These are phyloP conservation scores for Suillus americanus DNA, from an alignment of 768 basidiomycete species.

Conservation along the genomic window DNA sequence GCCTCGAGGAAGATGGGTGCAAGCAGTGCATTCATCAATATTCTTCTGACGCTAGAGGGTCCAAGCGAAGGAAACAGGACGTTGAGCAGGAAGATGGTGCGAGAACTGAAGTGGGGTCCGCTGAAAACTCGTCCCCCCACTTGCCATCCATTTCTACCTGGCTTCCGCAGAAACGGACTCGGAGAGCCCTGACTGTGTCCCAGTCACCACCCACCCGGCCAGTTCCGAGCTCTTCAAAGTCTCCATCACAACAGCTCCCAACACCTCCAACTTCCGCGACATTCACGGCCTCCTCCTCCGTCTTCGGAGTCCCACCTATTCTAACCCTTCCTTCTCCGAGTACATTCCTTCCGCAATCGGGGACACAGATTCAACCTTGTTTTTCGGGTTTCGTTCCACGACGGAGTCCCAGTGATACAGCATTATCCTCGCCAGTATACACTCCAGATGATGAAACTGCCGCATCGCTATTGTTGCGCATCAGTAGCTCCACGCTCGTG, in stretches of 20 bases:
- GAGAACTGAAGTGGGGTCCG: neutral
- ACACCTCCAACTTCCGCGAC: slow-evolving; percentile 59
- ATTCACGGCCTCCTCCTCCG: slow-evolving; percentile 40
- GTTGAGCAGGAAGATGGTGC: neutral
- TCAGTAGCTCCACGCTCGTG: slow-evolving; percentile 42
- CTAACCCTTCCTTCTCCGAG: slow-evolving; percentile 40
- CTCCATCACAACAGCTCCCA: slow-evolving; percentile 39
- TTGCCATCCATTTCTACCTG: slow-evolving; percentile 72
- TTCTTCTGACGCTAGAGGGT: slow-evolving; percentile 7
- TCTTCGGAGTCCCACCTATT: slow-evolving; percentile 37
- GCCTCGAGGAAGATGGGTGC: slow-evolving; percentile 37
- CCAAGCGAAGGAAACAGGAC: neutral
- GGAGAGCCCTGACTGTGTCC: slow-evolving; percentile 30
- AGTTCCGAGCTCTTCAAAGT: slow-evolving; percentile 16
- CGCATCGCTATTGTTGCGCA: slow-evolving; percentile 65
- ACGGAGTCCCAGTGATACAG: slow-evolving; percentile 17
- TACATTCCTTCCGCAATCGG: slow-evolving; percentile 16
- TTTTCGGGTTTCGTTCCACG: slow-evolving; percentile 23
- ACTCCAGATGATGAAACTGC: slow-evolving; percentile 68
- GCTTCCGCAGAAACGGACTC: slow-evolving; percentile 40
- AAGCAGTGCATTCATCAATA: slow-evolving; percentile 12
- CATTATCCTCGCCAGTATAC: slow-evolving; percentile 26
- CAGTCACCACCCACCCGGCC: slow-evolving; percentile 35
- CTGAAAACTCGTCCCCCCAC: slow-evolving; percentile 26
- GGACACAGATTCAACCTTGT: slow-evolving; percentile 18